Percentiles rank a stretch among this genome's conserved stretches.
These are phyloP conservation scores for Sporothrix curviconia DNA, from an alignment of 2,329 filamentous ascomycete genomes.

Conservation along the genomic window DNA sequence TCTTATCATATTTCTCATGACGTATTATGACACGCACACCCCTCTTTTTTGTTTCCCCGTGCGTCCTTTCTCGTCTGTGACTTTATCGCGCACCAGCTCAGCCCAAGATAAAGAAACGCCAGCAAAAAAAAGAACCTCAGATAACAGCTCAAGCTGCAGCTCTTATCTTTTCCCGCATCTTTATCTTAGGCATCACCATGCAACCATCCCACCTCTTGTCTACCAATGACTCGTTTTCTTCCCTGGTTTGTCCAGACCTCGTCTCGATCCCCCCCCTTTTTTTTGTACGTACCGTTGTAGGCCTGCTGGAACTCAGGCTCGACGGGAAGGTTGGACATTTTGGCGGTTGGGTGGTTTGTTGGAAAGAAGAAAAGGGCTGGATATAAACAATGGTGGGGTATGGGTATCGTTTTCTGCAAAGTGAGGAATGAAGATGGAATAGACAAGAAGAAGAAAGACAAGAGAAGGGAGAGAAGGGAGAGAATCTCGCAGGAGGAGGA, in stretches of 20 bases:
- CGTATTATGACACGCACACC: neutral
- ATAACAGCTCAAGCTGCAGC: neutral
- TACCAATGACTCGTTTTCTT: too few relatives aligned
- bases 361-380: neutral
- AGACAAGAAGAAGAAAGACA: neutral
- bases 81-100: neutral
- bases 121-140: conserved; percentile 1
- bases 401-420: neutral
- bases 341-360: conserved; percentile 20
- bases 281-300: conserved; percentile 67
- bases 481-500: neutral
- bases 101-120: neutral
- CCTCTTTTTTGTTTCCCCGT: neutral
- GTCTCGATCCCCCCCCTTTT: neutral
- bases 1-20: neutral
- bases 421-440: neutral
- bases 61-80: neutral
- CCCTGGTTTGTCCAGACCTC: neutral
- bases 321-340: conserved; percentile 74
- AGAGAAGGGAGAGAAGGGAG: neutral
- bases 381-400: neutral
- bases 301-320: conserved; percentile 99
- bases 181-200: neutral
- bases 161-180: conserved; percentile 2
- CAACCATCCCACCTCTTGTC: too few relatives aligned